These are phyloP conservation scores for Phytopythium cucurbitacearum DNA, from an alignment of 352 stramenopile species.

Conservation along the genomic window DNA sequence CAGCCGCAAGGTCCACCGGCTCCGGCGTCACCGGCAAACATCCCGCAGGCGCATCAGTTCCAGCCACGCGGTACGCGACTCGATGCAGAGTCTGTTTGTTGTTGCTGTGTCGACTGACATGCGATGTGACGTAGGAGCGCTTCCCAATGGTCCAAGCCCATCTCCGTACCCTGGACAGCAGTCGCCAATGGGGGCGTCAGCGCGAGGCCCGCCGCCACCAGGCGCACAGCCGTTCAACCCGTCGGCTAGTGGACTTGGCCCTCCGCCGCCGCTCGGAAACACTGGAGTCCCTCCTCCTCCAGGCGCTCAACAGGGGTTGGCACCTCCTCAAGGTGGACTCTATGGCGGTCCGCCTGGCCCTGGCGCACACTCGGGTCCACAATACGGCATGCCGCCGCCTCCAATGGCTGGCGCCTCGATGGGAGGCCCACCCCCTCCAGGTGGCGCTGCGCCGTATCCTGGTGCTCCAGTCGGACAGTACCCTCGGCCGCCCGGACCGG, in stretches of 20 bases:
- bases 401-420: slow-evolving; percentile 9
- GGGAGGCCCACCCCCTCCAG: slow-evolving; percentile 14
- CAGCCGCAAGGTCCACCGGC: slow-evolving; percentile 7
- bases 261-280: slow-evolving; percentile 32
- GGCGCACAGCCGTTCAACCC: too few species aligned
- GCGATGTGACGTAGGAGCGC: too few species aligned
- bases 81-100: too few species aligned
- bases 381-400: slow-evolving; percentile 11
- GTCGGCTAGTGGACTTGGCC: slow-evolving; percentile 1
- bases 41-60: too few species aligned
- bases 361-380: slow-evolving; percentile 5
- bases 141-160: too few species aligned
- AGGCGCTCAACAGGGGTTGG: neutral
- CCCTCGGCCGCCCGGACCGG: slow-evolving; percentile 1
- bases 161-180: too few species aligned
- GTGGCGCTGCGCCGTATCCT: slow-evolving; percentile 16
- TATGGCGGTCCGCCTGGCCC: slow-evolving; percentile 2
- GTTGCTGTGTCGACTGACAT: too few species aligned
- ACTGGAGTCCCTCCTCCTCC: slow-evolving; percentile 10
- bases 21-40: slow-evolving; percentile 1
- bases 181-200: too few species aligned
- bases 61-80: too few species aligned
- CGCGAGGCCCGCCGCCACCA: too few species aligned
- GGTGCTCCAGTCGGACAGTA: slow-evolving; percentile 4
- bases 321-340: neutral